phyloP scores from a whole-genome alignment of 305 asterid species.

The Galium porrigens region DNA sequence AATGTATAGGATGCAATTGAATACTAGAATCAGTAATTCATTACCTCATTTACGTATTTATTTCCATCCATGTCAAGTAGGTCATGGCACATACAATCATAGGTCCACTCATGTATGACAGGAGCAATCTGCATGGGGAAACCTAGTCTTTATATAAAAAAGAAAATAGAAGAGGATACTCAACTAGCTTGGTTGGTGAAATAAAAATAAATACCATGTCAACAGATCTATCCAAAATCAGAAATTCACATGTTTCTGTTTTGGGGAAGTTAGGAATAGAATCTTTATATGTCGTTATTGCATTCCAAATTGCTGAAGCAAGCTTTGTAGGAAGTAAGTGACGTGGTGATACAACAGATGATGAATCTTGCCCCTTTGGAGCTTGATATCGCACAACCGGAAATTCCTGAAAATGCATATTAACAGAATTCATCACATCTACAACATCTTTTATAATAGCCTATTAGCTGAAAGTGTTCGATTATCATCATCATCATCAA shows the following conservation, averaged over 20 bases:
- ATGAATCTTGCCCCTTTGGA: constrained; percentile 39
- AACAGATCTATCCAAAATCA: constrained; percentile 83
- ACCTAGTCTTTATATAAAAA: constrained; percentile 4
- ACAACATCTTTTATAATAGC: not conserved
- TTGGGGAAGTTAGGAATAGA: constrained; percentile 72
- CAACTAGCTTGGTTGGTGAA: not conserved
- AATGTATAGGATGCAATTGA: constrained; percentile 7
- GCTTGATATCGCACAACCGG: constrained; percentile 75
- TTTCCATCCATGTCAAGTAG: constrained; percentile 84
- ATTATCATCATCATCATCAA: not conserved
- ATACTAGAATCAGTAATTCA: constrained; percentile 12
- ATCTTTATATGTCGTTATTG: constrained; percentile 44
- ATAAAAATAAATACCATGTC: constrained; percentile 50
- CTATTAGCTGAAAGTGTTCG: no score
- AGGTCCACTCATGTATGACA: constrained; percentile 94
- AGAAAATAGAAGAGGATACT: constrained; percentile 3
- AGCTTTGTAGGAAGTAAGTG: constrained; percentile 68
- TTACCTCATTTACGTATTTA: constrained; percentile 77
- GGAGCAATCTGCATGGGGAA: constrained; percentile 63
- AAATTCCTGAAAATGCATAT: constrained; percentile 49
- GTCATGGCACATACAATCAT: constrained; percentile 98
- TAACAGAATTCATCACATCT: not conserved
- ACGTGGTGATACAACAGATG: constrained; percentile 25
- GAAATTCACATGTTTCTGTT: constrained; percentile 80
- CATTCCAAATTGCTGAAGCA: constrained; percentile 67